These are phyloP conservation scores for Boeremia lycopersici DNA, from an alignment of 2,329 filamentous ascomycete species.

Conservation along the genomic window DNA sequence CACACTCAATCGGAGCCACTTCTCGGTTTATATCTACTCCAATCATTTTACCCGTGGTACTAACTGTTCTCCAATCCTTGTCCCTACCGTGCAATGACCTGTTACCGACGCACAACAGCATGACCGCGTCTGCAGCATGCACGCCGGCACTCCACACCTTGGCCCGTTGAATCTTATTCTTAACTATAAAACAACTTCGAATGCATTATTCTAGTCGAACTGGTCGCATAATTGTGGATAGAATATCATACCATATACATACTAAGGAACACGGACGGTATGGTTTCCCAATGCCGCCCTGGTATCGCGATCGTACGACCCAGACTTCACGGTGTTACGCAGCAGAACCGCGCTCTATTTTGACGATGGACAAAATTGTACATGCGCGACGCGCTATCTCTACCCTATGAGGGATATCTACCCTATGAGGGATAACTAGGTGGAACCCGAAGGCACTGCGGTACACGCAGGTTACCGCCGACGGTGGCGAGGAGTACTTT, in stretches of 20 bases:
- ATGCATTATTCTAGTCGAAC: neutral
- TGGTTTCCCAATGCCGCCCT: neutral
- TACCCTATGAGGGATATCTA: neutral
- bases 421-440: conserved; percentile 3
- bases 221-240: neutral
- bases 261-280: neutral
- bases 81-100: neutral
- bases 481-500: conserved; percentile 7
- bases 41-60: too few relatives aligned
- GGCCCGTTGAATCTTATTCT: neutral
- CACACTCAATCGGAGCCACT: too few relatives aligned
- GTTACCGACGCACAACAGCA: neutral
- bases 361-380: conserved; percentile 11
- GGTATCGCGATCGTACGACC: conserved; percentile 12
- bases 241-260: neutral
- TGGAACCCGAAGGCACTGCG: neutral
- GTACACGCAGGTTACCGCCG: neutral
- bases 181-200: neutral
- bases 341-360: conserved; percentile 6
- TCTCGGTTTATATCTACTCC: neutral
- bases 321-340: neutral
- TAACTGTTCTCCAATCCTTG: too few relatives aligned
- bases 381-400: too few relatives aligned
- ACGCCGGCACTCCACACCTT: conserved; percentile 1
- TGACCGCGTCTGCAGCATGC: neutral